Evolutionary conservation across 805 yeast species (phyloP).

Genomic region (Suhomyces sp.): DNA sequence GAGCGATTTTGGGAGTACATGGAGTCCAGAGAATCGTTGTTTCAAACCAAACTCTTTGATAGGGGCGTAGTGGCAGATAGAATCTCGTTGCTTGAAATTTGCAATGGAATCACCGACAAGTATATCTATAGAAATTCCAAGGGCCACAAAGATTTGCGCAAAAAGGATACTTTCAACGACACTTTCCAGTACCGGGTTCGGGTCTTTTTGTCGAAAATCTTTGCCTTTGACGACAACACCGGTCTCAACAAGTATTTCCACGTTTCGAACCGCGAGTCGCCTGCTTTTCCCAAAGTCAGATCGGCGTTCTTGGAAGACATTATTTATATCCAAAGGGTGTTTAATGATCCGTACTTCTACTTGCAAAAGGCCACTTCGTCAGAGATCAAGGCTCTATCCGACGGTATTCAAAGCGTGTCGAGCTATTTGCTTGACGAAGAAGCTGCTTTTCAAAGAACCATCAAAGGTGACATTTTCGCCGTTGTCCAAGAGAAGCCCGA

Average conservation of each 20-base stretch:
- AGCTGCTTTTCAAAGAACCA: conserved; percentile 13
- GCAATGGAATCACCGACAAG: conserved; percentile 37
- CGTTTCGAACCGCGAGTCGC: conserved; percentile 23
- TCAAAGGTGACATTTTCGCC: conserved; percentile 14
- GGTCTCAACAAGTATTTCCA: conserved; percentile 42
- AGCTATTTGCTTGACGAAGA: conserved; percentile 32
- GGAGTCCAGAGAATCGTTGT: conserved; percentile 29
- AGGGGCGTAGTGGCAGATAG: conserved; percentile 30
- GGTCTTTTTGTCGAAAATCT: conserved; percentile 28
- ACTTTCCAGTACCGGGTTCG: conserved; percentile 35
- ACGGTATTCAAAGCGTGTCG: conserved; percentile 25
- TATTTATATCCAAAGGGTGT: conserved; percentile 24
- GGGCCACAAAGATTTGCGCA: conserved; percentile 27
- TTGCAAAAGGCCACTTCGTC: conserved; percentile 20
- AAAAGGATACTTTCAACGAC: conserved; percentile 40
- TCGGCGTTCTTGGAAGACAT: conserved; percentile 33
- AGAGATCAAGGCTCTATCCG: conserved; percentile 19
- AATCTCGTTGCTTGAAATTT: conserved; percentile 37
- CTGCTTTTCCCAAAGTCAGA: conserved; percentile 19
- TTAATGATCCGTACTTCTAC: conserved; percentile 35
- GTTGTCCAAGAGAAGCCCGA: conserved; percentile 14
- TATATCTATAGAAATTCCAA: conserved; percentile 14
- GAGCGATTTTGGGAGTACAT: conserved; percentile 36
- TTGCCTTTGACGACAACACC: conserved; percentile 42
- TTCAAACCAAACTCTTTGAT: conserved; percentile 25